phyloP scores from a whole-genome alignment of 2,329 filamentous ascomycete species.

The Botrytis pseudocinerea region DNA sequence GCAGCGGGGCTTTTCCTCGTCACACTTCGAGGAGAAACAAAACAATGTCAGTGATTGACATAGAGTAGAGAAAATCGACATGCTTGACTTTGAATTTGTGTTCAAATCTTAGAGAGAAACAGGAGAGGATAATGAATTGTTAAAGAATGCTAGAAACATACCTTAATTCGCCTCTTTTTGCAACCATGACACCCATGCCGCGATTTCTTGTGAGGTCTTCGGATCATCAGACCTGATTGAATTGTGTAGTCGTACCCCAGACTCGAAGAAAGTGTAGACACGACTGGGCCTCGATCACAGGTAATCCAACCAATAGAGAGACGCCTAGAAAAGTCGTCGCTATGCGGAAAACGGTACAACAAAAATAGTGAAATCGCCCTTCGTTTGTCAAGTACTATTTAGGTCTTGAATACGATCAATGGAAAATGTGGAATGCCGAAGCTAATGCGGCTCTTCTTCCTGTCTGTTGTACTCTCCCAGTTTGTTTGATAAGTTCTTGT shows the following conservation, averaged over 20 bases:
- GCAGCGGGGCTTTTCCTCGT: neutral
- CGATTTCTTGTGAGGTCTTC: neutral
- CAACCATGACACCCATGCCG: neutral
- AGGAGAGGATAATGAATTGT: neutral
- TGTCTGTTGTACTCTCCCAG: too few relatives aligned
- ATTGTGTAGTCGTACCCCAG: neutral
- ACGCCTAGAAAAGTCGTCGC: neutral
- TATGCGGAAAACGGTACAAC: neutral
- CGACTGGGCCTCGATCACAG: neutral
- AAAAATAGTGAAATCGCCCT: neutral
- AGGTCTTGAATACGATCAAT: slow-evolving; percentile 3
- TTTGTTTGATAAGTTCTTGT: neutral
- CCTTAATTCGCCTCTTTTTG: slow-evolving; percentile 5
- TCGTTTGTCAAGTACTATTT: neutral
- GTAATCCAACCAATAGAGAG: neutral
- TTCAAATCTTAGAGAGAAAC: neutral
- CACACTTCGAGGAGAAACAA: slow-evolving; percentile 1
- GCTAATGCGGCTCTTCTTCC: neutral
- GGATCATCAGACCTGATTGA: neutral
- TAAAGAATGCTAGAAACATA: neutral
- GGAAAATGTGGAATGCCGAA: neutral
- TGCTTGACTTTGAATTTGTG: neutral
- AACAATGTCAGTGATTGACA: neutral
- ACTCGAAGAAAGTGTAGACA: neutral
- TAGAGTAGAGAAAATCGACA: neutral